Percentiles rank a stretch among this genome's conserved stretches.
phyloP scores from a whole-genome alignment of 352 stramenopile genomes.

The Peronosclerospora sorghi region DNA sequence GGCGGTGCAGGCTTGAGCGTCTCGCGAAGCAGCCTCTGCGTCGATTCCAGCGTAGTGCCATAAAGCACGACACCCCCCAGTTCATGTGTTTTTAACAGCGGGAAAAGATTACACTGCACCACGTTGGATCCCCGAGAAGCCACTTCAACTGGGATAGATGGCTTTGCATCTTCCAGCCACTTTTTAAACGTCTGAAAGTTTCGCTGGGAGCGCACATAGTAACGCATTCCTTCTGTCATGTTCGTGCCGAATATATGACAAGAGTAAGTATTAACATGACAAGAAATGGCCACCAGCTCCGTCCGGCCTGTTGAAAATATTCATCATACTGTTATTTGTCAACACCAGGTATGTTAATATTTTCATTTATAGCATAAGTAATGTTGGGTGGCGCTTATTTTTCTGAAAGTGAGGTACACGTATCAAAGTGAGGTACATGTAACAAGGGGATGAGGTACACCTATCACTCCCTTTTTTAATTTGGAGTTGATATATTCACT shows the following conservation, averaged over 20 bases:
- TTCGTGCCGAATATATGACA: conserved; percentile 20
- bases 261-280: no score
- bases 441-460: no score
- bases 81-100: conserved; percentile 41
- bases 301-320: no score
- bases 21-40: conserved; percentile 77
- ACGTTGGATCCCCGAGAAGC: conserved; percentile 15
- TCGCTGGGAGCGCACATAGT: conserved; percentile 65
- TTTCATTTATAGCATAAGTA: no score
- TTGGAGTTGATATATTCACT: no score
- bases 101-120: conserved; percentile 37
- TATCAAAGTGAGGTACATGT: no score
- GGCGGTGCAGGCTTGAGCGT: conserved; percentile 48
- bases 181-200: conserved; percentile 56
- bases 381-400: no score
- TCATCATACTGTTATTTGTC: no score
- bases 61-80: conserved; percentile 71
- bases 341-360: no score
- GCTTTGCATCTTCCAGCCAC: conserved; percentile 34
- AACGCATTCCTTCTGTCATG: conserved; percentile 58
- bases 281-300: no score
- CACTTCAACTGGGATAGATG: conserved; percentile 15
- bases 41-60: conserved; percentile 55
- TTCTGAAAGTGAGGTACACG: no score
- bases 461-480: no score